Evolutionary conservation across 768 basidiomycete genomes (phyloP), one percentile per base, ranked within the genome.

Genomic region (Termitomyces sp.): DNA sequence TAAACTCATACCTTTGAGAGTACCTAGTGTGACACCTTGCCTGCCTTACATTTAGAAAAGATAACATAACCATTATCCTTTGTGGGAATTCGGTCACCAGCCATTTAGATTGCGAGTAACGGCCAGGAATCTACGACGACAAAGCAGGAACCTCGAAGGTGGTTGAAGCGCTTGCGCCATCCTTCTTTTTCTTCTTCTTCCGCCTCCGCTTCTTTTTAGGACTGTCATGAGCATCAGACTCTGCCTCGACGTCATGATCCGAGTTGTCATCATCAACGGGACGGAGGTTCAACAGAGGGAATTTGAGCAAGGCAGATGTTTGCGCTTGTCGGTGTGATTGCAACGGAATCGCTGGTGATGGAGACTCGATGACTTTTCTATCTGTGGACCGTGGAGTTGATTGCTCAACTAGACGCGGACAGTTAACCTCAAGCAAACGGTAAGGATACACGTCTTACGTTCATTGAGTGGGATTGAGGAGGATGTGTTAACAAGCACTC

Each of bases 151-250:
- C 6, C n/a, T 41, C 28, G 3, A 26, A 30, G 28, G 28, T 18
- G 30, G 36, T 36, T n/a, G 20, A 53, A 35, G 43, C 48, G 46
- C 62, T 59, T 44, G 55, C 18, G 7, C 44, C 54, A 33, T 59
- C 55, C 56, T 70, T 74, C 55, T 72, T 72, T 65, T 80, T 84
- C 23, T 36, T 57, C 20, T 80, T 85, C 65, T 78, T 83, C 66
- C 80, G 84, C 58, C 74, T 77, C 61, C 79, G 74, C 69, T 80
- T 87, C 74, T 82, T 86, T 67, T 80, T 86, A 36, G 77, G 70
- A 62, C 66, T 60, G 14, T 57, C 60, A 28, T 65, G 30, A 26
- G 9, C 12, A 30, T 56, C 59, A 7, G 66, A 59, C 26, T 64
- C 64, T 12, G 60, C 50, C 30, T 55, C 52, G 5, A 44, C 64